Conservation (phyloP, 2,329 filamentous ascomycete genomes). For the Cylindrodendrum hubeiense region DNA sequence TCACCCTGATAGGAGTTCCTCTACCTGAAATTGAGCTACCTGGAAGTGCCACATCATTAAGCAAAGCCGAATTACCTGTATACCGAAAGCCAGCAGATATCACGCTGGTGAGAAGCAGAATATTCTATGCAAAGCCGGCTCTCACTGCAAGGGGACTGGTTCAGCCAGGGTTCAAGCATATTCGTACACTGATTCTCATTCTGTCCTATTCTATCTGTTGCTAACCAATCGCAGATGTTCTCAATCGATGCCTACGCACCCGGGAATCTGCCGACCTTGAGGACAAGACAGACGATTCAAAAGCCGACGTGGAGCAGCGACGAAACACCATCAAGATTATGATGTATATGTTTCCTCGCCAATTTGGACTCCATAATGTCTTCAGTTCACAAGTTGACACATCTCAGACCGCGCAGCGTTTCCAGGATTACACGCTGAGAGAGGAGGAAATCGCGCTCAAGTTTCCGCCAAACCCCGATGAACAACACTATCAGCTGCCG, state of each 20-base stretch:
- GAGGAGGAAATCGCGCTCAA: slow-evolving; percentile 79
- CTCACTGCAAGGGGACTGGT: slow-evolving; percentile 77
- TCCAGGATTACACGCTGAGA: slow-evolving; percentile 87
- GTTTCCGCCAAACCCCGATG: slow-evolving; percentile 31
- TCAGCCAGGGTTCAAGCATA: slow-evolving; percentile 81
- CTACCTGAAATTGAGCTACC: slow-evolving; percentile 60
- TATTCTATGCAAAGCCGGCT: slow-evolving; percentile 84
- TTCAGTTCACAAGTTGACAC: slow-evolving; percentile 79
- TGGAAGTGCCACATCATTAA: slow-evolving; percentile 24
- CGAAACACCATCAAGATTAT: slow-evolving; percentile 76
- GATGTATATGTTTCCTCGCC: slow-evolving; percentile 94
- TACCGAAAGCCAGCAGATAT: slow-evolving; percentile 68
- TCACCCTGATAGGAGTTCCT: slow-evolving; percentile 58
- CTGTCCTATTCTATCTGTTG: background rate
- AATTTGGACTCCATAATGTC: slow-evolving; percentile 93
- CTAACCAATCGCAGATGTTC: slow-evolving; percentile 70
- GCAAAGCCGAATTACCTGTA: background rate
- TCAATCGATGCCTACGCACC: slow-evolving; percentile 74
- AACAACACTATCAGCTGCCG: slow-evolving; percentile 26
- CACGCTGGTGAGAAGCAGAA: slow-evolving; percentile 81
- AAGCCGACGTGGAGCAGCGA: slow-evolving; percentile 33
- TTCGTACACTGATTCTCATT: slow-evolving; percentile 69
- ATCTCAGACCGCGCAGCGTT: slow-evolving; percentile 76
- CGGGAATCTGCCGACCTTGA: background rate
- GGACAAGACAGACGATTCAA: background rate